Conservation (phyloP, 2,329 filamentous ascomycete species). For the Ophiosphaerella herpotricha region DNA sequence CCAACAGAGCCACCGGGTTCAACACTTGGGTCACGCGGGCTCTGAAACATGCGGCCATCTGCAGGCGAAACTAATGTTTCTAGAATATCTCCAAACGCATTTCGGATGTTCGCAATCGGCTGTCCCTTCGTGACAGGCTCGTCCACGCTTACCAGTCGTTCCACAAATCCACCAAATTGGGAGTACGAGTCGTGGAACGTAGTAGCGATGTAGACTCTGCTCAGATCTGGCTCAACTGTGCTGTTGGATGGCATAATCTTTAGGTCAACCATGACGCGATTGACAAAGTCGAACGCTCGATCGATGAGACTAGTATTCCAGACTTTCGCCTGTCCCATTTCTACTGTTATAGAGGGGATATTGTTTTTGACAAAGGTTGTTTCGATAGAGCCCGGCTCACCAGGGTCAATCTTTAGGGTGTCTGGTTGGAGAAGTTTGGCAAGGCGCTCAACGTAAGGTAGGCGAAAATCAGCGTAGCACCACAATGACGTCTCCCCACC, state of each 20-base stretch:
- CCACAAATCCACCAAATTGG: conserved; percentile 35
- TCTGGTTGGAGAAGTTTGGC: conserved; percentile 47
- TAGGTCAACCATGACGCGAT: conserved; percentile 30
- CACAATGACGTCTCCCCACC: conserved; percentile 45
- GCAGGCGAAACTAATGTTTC: conserved; percentile 41
- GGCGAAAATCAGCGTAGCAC: conserved; percentile 47
- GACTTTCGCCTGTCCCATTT: conserved; percentile 46
- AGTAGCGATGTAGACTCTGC: conserved; percentile 36
- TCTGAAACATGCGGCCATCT: conserved; percentile 41
- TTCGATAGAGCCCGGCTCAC: conserved; percentile 47
- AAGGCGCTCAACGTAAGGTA: conserved; percentile 45
- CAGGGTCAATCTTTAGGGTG: conserved; percentile 47
- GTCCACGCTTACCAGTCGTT: conserved; percentile 35
- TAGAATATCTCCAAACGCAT: conserved; percentile 44
- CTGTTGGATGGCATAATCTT: conserved; percentile 32
- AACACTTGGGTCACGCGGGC: conserved; percentile 40
- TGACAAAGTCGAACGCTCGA: conserved; percentile 36
- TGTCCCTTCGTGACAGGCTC: conserved; percentile 45
- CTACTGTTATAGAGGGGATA: conserved; percentile 46
- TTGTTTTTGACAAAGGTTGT: conserved; percentile 44
- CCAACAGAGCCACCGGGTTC: conserved; percentile 43
- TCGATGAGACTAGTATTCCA: conserved; percentile 46
- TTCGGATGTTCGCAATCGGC: conserved; percentile 41
- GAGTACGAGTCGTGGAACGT: conserved; percentile 35
- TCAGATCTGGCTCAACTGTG: conserved; percentile 38